Evolutionary conservation across 306 rosid genomes (phyloP).

Genomic region (Acacia acuminata): DNA sequence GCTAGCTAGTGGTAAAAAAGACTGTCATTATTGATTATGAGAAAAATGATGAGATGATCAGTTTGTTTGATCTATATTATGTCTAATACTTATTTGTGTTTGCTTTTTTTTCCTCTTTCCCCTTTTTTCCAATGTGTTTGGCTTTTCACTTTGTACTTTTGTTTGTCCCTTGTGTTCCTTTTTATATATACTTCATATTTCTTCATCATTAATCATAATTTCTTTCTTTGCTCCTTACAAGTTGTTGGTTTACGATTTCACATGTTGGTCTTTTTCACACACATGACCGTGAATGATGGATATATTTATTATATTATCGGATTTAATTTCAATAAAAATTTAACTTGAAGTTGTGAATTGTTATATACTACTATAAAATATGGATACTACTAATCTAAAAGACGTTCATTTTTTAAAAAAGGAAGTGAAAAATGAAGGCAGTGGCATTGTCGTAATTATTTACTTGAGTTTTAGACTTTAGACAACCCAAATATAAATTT

Average conservation of each 20-base stretch:
- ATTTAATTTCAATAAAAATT: background rate
- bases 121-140: conserved; percentile 33
- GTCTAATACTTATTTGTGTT: conserved; percentile 30
- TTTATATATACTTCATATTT: conserved; percentile 19
- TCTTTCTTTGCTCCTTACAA: conserved; percentile 39
- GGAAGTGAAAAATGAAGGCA: too few species aligned
- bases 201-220: conserved; percentile 35
- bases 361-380: too few species aligned
- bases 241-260: background rate
- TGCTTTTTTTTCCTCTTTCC: conserved; percentile 28
- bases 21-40: background rate
- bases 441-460: too few species aligned
- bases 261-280: background rate
- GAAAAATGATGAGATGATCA: background rate
- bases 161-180: conserved; percentile 44
- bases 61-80: conserved; percentile 34
- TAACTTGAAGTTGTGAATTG: background rate
- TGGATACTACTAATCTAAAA: too few species aligned
- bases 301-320: background rate
- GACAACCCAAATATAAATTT: too few species aligned
- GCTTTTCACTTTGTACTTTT: conserved; percentile 31
- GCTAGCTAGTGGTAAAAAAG: too few species aligned
- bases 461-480: too few species aligned
- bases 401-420: too few species aligned
- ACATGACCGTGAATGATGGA: background rate